These are phyloP conservation scores for Taxillus chinensis DNA, from an alignment of 164 flowering plant species.

Conservation along the genomic window DNA sequence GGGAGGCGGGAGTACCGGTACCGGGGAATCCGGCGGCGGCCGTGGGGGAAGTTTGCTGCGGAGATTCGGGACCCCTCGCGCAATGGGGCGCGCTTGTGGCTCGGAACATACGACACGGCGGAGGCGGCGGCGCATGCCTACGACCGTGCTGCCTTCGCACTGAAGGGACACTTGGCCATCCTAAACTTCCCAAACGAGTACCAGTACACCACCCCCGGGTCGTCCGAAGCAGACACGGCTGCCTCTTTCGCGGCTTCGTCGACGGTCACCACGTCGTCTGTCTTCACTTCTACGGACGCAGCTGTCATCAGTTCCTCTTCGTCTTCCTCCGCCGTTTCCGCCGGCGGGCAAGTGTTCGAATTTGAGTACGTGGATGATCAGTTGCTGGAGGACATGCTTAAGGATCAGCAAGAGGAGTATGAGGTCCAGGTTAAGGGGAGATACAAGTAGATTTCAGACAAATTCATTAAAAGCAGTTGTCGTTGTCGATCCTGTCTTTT, in stretches of 20 bases:
- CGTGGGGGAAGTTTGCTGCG: neutral
- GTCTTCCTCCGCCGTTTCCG: neutral
- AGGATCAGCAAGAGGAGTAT: neutral
- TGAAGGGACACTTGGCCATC: neutral
- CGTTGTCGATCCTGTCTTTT: too few relatives aligned
- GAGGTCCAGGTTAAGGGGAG: too few relatives aligned
- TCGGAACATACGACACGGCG: neutral
- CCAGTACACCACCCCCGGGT: neutral
- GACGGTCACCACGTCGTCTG: neutral
- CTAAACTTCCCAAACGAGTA: neutral
- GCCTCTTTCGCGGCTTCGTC: too few relatives aligned
- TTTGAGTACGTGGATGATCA: neutral
- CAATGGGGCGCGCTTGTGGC: neutral
- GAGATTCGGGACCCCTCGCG: neutral
- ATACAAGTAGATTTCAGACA: too few relatives aligned
- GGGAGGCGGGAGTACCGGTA: neutral
- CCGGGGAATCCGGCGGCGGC: neutral
- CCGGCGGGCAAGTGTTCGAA: neutral
- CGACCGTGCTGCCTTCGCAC: neutral
- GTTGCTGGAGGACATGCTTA: neutral
- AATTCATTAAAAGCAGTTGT: too few relatives aligned
- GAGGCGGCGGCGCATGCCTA: neutral
- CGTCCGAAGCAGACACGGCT: too few relatives aligned
- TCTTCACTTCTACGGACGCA: neutral
- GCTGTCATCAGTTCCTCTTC: neutral